Evolutionary conservation across 306 rosid genomes (phyloP).

Genomic region (Pyrus communis): DNA sequence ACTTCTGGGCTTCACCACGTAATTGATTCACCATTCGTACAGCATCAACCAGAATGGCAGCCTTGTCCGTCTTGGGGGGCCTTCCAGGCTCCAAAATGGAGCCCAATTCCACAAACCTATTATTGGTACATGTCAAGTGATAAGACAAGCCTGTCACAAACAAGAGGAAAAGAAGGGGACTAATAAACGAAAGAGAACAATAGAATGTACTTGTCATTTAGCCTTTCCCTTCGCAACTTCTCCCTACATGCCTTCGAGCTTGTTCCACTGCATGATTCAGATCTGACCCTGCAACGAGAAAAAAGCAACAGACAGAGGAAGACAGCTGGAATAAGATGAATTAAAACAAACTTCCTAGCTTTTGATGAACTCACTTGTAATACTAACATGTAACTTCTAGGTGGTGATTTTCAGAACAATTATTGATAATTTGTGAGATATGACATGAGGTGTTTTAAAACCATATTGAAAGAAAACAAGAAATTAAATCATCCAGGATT

Average conservation of each 20-base stretch:
- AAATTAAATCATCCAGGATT: not conserved
- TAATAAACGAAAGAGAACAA: not conserved
- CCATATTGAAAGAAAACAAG: not conserved
- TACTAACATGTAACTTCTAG: not conserved
- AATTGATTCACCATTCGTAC: slow-evolving; percentile 80
- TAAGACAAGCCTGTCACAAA: slow-evolving; percentile 14
- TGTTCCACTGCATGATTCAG: slow-evolving; percentile 55
- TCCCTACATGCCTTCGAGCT: slow-evolving; percentile 95
- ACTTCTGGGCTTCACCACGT: slow-evolving; percentile 73
- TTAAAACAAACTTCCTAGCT: not conserved
- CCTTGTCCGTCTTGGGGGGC: slow-evolving; percentile 87
- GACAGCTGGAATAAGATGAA: not conserved
- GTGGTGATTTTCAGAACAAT: not conserved
- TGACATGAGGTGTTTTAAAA: not conserved
- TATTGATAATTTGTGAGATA: not conserved
- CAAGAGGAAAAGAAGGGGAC: not conserved
- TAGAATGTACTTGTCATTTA: slow-evolving; percentile 69
- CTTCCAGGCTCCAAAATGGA: slow-evolving; percentile 92
- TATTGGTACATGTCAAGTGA: slow-evolving; percentile 17
- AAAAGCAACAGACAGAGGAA: slow-evolving; percentile 8
- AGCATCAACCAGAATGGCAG: slow-evolving; percentile 78
- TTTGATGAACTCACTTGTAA: not conserved
- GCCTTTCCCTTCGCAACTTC: slow-evolving; percentile 90
- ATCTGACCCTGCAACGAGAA: slow-evolving; percentile 51
- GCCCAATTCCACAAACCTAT: slow-evolving; percentile 84